A percentile compares a stretch with the other conserved stretches of the same genome.
Conservation (phyloP, 164 flowering plant species). For the Sedum album region DNA sequence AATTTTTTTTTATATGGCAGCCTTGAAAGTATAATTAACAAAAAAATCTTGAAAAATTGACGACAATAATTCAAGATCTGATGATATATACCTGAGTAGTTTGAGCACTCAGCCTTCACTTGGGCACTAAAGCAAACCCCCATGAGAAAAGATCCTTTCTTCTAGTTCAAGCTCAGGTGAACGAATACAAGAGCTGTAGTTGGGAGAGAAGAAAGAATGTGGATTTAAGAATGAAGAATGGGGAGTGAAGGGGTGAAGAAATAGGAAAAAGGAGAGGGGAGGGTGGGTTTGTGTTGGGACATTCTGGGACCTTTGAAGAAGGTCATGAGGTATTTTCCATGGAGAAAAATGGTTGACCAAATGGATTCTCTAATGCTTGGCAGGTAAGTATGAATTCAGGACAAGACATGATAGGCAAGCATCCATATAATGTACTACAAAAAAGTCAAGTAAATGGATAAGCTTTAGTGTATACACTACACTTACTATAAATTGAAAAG, state of each 20-base stretch:
- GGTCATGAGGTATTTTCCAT: neutral
- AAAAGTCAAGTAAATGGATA: neutral
- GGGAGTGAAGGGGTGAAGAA: neutral
- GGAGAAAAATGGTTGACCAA: neutral
- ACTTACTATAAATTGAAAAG: neutral
- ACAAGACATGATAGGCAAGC: neutral
- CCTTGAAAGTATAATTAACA: too few relatives aligned
- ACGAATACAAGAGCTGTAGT: neutral
- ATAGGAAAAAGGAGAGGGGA: neutral
- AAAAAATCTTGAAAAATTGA: neutral
- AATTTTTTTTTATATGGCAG: too few relatives aligned
- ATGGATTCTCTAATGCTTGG: neutral
- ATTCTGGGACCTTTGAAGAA: neutral
- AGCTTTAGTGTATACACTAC: neutral
- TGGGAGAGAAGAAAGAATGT: too few relatives aligned
- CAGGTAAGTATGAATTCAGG: neutral
- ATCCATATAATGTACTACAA: neutral
- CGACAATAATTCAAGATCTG: neutral
- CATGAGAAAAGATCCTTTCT: constrained; percentile 22
- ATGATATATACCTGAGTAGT: constrained; percentile 28
- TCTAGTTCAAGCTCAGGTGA: neutral
- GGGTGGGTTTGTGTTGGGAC: too few relatives aligned
- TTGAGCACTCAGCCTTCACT: constrained; percentile 64
- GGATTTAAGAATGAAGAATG: neutral
- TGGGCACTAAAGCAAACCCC: constrained; percentile 65